Base-by-base conservation (phyloP, 1,284 basidiomycete species). In the Ustilago curta region DNA sequence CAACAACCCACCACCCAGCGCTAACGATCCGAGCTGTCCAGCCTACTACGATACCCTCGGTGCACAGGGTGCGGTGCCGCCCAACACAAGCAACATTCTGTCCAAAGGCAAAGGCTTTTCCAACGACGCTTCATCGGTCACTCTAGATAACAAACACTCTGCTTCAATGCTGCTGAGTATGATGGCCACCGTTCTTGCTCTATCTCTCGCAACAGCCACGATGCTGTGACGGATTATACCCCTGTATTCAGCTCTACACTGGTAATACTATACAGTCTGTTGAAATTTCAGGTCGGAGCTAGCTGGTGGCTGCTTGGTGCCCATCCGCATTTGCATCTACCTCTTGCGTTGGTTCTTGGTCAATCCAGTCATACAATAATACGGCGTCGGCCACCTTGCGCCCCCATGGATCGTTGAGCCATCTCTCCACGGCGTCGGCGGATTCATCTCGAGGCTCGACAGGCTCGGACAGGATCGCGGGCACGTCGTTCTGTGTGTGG, bases 331-430 rank as follows among this genome's bases (percentile, higher is more conserved):
- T 44, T 16, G 56, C 29, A 35, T 53, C 16, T 11, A 47, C 52
- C 19, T 52, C 54, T 3, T 58, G 42, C 4, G 25, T 39, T 8
- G 65, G 51, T 23, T 77, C 75, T 16, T 75, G 68, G 23, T 80
- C 79, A 14, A 70, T 58, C 76, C 76, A 77, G 49, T 77, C 71
- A 51, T 77, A 77, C 50, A 77, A 31, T 9, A 77, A 27, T 19
- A 77, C 61, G 8, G 69, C 64, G 27, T 77, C 76, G n/a, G 70
- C 76, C 59, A 77, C 27, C 19, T 65, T 74, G 4, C 76, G 61
- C 7, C 55, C 58, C 71, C 67, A 75, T 5, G 60, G 55, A 40
- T 70, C 59, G 32, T 42, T 37, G 21, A 61, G 19, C 76, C 76
- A 76, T 29, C 32, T 52, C 27, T 63, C 19, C 4, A 66, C 62